Base-by-base conservation (phyloP, 805 yeast genomes). In the Wickerhamomyces tratensis region DNA sequence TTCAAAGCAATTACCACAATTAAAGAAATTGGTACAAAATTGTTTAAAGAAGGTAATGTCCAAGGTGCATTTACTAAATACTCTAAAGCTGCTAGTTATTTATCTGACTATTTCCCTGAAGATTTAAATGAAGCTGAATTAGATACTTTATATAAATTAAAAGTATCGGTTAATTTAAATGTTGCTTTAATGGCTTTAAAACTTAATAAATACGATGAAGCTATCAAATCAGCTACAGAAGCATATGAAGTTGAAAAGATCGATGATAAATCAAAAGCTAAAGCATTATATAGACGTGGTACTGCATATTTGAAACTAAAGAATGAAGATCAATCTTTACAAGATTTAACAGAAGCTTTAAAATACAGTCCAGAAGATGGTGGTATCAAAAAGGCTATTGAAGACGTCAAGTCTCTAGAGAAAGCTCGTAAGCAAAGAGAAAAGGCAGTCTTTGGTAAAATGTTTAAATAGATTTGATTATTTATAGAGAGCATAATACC, bases 211-310 rank as follows among this genome's bases (percentile, higher is more conserved):
- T 74, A 74, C 42, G 67, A 65, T 45, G 75, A 69, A 33, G 77
- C 79, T 0, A 61, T 85, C 39, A 62, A 66, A 26, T 77, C 83
- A 6, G 72, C 95, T 4, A 67, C 78, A 2, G 76, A 76, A 29
- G 96, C 86, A 2, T 64, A 86, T 35, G 82, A 75, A 41, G 73
- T 71, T 26, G 82, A 76, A 34, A 60, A 50, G 3, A 65, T 79
- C 6, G 85, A 76, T 43, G 82, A 75, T 36, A 74, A 79, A 47
- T 78, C 87, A 25, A 75, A 74, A 58, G 86, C 95, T 14, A 89
- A 89, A 67, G 97, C 96, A 0, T 65, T 76, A 37, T 89, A 80
- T 68, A 80, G 98, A 60, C 79, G 91, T 61, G 96, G 94, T 34
- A 66, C 74, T 56, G 96, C 93, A 2, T 72, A 78, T 53, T 62